A percentile compares a stretch with the other conserved stretches of the same genome.
phyloP scores from a whole-genome alignment of 1,284 basidiomycete species.

The Agroathelia rolfsii region DNA sequence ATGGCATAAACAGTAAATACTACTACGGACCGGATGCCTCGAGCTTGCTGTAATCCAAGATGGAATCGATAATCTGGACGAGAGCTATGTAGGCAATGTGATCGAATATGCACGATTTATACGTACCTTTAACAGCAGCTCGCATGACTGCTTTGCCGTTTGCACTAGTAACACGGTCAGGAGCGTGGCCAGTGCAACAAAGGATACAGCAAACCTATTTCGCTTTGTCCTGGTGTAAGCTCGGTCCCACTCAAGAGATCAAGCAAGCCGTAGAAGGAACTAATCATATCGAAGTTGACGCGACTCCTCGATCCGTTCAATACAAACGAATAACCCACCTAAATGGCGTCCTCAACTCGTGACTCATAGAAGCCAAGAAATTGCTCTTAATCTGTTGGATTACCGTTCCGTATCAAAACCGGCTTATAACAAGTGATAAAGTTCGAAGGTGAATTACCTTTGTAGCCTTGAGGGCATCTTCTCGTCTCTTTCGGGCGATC shows the following conservation, averaged over 20 bases:
- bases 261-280: slow-evolving; percentile 63
- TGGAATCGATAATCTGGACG: slow-evolving; percentile 60
- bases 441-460: slow-evolving; percentile 29
- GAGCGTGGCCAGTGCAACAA: not conserved
- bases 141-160: slow-evolving; percentile 67
- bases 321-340: slow-evolving; percentile 28
- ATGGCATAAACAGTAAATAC: not conserved
- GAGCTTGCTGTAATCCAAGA: slow-evolving; percentile 64
- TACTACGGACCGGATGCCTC: slow-evolving; percentile 49
- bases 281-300: slow-evolving; percentile 14
- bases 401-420: too few relatives aligned
- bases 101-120: not conserved
- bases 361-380: slow-evolving; percentile 67
- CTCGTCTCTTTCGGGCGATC: slow-evolving; percentile 53
- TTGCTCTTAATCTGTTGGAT: slow-evolving; percentile 57
- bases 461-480: slow-evolving; percentile 61
- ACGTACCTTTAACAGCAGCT: slow-evolving; percentile 51
- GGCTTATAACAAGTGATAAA: slow-evolving; percentile 1
- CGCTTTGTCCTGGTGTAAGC: slow-evolving; percentile 52
- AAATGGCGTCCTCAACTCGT: slow-evolving; percentile 63
- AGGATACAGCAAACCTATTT: slow-evolving; percentile 31
- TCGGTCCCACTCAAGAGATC: slow-evolving; percentile 60
- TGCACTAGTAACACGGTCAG: slow-evolving; percentile 52
- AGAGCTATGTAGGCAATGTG: not conserved
- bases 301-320: not conserved